Percentiles rank a stretch among this genome's conserved stretches.
These are phyloP conservation scores for Backusella westeae DNA, from an alignment of 192 early-diverging fungal genomes.

Conservation along the genomic window DNA sequence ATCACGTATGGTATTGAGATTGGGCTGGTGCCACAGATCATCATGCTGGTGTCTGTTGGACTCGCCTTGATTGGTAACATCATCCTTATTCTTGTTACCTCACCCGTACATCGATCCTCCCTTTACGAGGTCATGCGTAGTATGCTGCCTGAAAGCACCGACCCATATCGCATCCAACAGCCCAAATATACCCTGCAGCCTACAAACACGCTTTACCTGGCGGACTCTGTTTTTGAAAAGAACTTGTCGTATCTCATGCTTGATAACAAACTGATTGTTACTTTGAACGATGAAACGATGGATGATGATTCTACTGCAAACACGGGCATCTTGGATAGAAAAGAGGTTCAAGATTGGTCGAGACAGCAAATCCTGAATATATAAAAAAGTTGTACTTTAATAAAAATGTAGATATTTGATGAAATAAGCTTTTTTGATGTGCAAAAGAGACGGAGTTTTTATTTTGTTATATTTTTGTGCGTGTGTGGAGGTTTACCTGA, in stretches of 20 bases:
- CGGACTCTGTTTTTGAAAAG: background rate
- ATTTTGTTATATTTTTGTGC: background rate
- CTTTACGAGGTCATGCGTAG: background rate
- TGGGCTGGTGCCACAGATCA: background rate
- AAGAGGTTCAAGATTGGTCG: background rate
- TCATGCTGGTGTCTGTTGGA: background rate
- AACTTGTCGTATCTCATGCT: background rate
- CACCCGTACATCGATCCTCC: background rate
- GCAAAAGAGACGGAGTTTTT: background rate
- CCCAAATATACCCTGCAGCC: background rate
- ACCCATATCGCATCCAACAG: background rate
- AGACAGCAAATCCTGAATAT: background rate
- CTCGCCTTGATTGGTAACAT: background rate
- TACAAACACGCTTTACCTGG: background rate
- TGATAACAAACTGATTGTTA: background rate
- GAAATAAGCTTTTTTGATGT: too few species aligned
- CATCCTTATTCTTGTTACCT: background rate
- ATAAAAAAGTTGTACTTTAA: background rate
- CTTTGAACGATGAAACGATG: background rate
- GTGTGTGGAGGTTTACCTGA: background rate
- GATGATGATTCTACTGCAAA: background rate
- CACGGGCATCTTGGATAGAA: background rate
- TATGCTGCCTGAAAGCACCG: background rate
- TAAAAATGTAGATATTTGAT: background rate
- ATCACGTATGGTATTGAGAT: background rate